Evolutionary conservation across 2,329 filamentous ascomycete species (phyloP).

Genomic region (Epichloe sibirici): DNA sequence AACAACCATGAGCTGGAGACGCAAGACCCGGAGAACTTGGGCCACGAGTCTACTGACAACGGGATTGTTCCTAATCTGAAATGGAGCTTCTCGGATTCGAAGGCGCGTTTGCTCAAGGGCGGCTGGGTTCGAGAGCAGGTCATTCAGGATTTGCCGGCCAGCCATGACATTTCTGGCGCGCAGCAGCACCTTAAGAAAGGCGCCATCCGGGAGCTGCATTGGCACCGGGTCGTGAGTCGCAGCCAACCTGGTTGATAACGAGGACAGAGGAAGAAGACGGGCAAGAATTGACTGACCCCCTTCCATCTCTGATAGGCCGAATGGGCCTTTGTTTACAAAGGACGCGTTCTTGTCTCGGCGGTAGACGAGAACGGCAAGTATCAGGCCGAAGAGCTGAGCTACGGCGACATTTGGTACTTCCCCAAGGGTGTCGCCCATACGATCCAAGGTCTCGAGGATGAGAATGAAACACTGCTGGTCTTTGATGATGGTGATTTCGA

Average conservation of each 20-base stretch:
- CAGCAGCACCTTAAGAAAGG: slow-evolving; percentile 58
- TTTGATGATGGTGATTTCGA: slow-evolving; percentile 59
- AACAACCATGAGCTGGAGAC: slow-evolving; percentile 50
- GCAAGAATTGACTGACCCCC: not conserved
- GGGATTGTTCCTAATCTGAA: slow-evolving; percentile 56
- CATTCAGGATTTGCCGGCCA: slow-evolving; percentile 52
- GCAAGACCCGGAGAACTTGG: slow-evolving; percentile 52
- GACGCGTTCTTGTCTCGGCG: slow-evolving; percentile 44
- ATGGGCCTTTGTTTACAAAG: slow-evolving; percentile 51
- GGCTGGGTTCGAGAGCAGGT: slow-evolving; percentile 58
- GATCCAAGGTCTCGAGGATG: slow-evolving; percentile 50
- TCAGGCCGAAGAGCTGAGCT: slow-evolving; percentile 41
- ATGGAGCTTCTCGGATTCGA: slow-evolving; percentile 58
- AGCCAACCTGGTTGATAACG: not conserved
- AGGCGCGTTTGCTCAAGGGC: slow-evolving; percentile 47
- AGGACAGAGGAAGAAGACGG: too few species aligned
- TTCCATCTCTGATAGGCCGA: slow-evolving; percentile 37
- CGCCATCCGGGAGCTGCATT: slow-evolving; percentile 53
- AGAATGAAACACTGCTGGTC: slow-evolving; percentile 54
- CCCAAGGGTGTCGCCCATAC: slow-evolving; percentile 53
- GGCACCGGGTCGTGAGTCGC: slow-evolving; percentile 50
- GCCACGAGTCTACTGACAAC: slow-evolving; percentile 47
- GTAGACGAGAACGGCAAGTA: slow-evolving; percentile 50
- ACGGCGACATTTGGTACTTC: slow-evolving; percentile 58
- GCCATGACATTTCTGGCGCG: slow-evolving; percentile 53